Base-by-base conservation (phyloP, 2,329 filamentous ascomycete genomes). In the Hymenoscyphus albidus region DNA sequence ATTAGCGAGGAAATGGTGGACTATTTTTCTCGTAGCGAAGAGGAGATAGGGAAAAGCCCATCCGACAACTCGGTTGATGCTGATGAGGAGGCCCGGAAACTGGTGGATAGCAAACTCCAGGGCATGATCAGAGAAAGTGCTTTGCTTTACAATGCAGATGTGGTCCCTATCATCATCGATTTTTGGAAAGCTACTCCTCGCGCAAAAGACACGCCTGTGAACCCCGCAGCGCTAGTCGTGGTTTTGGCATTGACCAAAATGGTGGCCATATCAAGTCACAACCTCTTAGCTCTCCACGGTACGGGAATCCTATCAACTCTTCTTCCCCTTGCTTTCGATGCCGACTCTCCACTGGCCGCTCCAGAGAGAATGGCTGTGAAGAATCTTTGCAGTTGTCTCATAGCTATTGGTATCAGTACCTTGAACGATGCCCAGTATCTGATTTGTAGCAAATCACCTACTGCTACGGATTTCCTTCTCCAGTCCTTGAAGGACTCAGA, bases 381-480 rank as follows among this genome's bases (percentile, higher is more conserved):
- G 68, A 80, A 84, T 27, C 81, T 96, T 32, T 93, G 90, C 72
- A 84, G 84, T 68, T 82, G 82, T 76, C 78, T 96, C 74, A 86
- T 92, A 80, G 80, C 85, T 64, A 82, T 95, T 67, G 94, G 95
- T 22, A 85, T 96, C 70, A 90, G 88, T 72, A 83, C 83, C 65
- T 84, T 97, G n/a, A 86, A 91, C 57, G 93, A 97, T 79, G 91
- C 92, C 16, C 88, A 93, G 72, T 87, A 89, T 66, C 82, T 99
- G 38, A 76, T 88, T 44, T 80, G 82, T 13, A 81, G 79, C 35
- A 77, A 82, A 9, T 82, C 83, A 1, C 70, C 81, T 6, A 78
- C 79, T 58, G 82, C 85, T 0, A 83, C 91, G 13, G 85, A 89
- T 59, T 95, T 96, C 73, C 80, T 91, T 6, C 80, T 96, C 22